These are phyloP conservation scores for Penicillium waksmanii DNA, from an alignment of 495 filamentous ascomycete species.

Conservation along the genomic window DNA sequence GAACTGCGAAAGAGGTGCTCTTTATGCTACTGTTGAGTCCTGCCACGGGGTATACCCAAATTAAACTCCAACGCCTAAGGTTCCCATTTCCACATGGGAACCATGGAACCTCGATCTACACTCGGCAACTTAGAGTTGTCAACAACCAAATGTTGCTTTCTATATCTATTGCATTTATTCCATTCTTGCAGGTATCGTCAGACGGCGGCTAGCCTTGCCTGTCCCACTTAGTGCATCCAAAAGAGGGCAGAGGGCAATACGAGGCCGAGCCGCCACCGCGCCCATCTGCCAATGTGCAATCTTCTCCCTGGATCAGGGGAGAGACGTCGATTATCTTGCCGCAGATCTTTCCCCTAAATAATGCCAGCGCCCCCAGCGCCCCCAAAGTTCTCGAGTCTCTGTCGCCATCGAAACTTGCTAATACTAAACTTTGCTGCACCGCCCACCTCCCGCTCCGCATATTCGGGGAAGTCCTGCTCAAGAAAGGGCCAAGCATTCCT, in stretches of 20 bases:
- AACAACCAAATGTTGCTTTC: too few species aligned
- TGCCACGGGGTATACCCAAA: too few species aligned
- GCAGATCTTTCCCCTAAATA: conserved; percentile 23
- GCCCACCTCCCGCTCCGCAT: not conserved
- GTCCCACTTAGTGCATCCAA: conserved; percentile 1
- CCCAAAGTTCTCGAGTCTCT: not conserved
- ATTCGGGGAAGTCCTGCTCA: not conserved
- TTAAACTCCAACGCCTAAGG: too few species aligned
- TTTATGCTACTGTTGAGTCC: too few species aligned
- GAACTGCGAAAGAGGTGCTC: too few species aligned
- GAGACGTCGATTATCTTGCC: conserved; percentile 6
- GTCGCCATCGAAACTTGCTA: not conserved
- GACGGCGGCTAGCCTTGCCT: not conserved
- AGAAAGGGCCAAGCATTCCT: not conserved
- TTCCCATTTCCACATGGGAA: too few species aligned
- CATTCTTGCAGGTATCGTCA: not conserved
- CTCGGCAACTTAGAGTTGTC: too few species aligned
- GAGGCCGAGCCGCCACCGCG: conserved; percentile 24
- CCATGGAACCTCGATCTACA: too few species aligned
- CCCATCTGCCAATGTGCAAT: conserved; percentile 4
- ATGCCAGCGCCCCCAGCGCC: conserved; percentile 9
- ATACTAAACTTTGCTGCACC: not conserved
- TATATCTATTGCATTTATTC: not conserved
- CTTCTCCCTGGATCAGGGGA: conserved; percentile 2
- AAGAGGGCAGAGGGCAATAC: conserved; percentile 21